A percentile compares a stretch with the other conserved stretches of the same genome.
These are phyloP conservation scores for Apiospora kogelbergensis DNA, from an alignment of 2,329 filamentous ascomycete species.

Conservation along the genomic window DNA sequence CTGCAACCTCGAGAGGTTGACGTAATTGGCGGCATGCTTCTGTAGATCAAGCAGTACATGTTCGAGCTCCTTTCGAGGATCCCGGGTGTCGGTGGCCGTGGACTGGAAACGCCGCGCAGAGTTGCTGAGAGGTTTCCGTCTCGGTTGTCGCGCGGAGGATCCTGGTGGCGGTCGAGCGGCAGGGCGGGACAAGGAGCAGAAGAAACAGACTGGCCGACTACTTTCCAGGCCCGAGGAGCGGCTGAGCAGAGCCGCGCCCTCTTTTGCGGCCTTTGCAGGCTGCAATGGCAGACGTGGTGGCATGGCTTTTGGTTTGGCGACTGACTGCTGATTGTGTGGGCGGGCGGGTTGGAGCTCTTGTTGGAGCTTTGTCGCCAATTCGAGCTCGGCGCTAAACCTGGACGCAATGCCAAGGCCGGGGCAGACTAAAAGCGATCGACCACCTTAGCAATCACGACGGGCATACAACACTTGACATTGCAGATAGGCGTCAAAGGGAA, in stretches of 20 bases:
- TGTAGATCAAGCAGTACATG: conserved; percentile 60
- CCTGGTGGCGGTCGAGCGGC: conserved; percentile 11
- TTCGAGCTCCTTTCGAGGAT: conserved; percentile 55
- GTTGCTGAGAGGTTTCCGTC: conserved; percentile 21
- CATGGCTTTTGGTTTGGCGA: conserved; percentile 20
- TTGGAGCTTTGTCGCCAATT: not conserved
- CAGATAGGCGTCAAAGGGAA: no score
- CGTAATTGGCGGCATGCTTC: conserved; percentile 57
- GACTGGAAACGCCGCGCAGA: conserved; percentile 23
- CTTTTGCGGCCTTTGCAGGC: conserved; percentile 21
- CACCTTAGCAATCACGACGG: no score
- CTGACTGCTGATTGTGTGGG: not conserved
- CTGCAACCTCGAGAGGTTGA: conserved; percentile 70
- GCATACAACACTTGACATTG: no score
- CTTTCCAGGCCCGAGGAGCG: not conserved
- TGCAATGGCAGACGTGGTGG: conserved; percentile 31
- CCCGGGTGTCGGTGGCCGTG: conserved; percentile 12
- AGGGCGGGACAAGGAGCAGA: conserved; percentile 27
- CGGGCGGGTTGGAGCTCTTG: not conserved
- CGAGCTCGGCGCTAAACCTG: not conserved
- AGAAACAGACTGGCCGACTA: conserved; percentile 27
- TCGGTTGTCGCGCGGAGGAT: conserved; percentile 18
- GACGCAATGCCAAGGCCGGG: not conserved
- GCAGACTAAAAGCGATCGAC: no score
- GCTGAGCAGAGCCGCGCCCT: not conserved